Conservation (phyloP, 345 rosid genomes). For the Euphorbia tirucalli region DNA sequence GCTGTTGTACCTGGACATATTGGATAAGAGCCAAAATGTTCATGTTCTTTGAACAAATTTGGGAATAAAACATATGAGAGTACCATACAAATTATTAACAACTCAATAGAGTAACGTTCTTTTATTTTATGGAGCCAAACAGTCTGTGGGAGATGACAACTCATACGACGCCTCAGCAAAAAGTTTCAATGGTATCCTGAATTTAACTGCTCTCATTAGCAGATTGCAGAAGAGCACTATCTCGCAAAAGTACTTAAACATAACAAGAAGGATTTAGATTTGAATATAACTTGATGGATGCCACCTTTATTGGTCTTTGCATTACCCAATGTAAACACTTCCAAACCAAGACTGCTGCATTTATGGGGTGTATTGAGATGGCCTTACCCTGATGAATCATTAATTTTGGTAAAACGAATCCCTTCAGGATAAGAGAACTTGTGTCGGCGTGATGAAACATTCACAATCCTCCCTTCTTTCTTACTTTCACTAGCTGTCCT, state of each 20-base stretch:
- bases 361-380: not conserved
- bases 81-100: not conserved
- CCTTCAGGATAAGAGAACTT: conserved; percentile 40
- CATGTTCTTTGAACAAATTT: not conserved
- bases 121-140: not conserved
- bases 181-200: not conserved
- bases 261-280: not conserved
- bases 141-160: not conserved
- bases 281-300: too few species aligned
- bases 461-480: conserved; percentile 49
- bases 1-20: conserved; percentile 2
- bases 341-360: not conserved
- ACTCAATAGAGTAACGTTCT: not conserved
- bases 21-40: not conserved
- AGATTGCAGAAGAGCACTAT: not conserved
- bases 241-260: not conserved
- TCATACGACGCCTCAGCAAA: not conserved
- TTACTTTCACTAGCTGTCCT: conserved; percentile 35
- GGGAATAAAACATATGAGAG: not conserved
- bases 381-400: conserved; percentile 23
- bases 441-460: conserved; percentile 39
- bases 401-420: conserved; percentile 40
- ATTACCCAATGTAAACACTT: not conserved
- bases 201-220: not conserved
- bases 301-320: not conserved